These are phyloP conservation scores for Epichloe sylvatica DNA, from an alignment of 2,329 filamentous ascomycete species.

Conservation along the genomic window DNA sequence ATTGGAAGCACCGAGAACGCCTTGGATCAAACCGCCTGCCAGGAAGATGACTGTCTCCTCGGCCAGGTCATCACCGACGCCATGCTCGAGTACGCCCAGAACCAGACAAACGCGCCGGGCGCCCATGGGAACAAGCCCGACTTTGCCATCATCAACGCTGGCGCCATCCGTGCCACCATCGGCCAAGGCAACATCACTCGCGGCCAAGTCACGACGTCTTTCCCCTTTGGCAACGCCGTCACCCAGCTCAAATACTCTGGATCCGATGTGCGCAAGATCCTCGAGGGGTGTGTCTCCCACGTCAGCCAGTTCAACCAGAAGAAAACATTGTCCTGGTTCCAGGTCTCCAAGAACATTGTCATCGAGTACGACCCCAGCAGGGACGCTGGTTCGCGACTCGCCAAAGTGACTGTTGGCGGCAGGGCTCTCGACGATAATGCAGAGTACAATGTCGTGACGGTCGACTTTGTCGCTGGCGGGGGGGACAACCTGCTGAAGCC, in stretches of 20 bases:
- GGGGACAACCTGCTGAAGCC: slow-evolving; percentile 47
- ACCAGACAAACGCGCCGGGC: slow-evolving; percentile 22
- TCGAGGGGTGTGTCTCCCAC: slow-evolving; percentile 44
- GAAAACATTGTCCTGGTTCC: slow-evolving; percentile 43
- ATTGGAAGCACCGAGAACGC: slow-evolving; percentile 28
- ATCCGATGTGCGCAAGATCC: slow-evolving; percentile 37
- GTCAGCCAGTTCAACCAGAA: slow-evolving; percentile 41
- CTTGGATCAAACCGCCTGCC: slow-evolving; percentile 46
- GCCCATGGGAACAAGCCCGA: slow-evolving; percentile 23
- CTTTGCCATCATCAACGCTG: slow-evolving; percentile 50
- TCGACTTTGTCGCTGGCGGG: slow-evolving; percentile 48
- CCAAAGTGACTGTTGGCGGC: slow-evolving; percentile 36
- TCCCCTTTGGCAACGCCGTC: slow-evolving; percentile 52
- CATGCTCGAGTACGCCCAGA: slow-evolving; percentile 45
- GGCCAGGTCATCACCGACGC: slow-evolving; percentile 44
- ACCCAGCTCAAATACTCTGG: slow-evolving; percentile 43
- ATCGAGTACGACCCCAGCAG: slow-evolving; percentile 43
- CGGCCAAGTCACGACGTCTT: slow-evolving; percentile 48
- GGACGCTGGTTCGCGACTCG: slow-evolving; percentile 34
- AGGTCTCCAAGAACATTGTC: slow-evolving; percentile 42
- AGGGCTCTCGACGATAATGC: slow-evolving; percentile 29
- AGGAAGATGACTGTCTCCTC: slow-evolving; percentile 42
- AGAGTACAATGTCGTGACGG: slow-evolving; percentile 44
- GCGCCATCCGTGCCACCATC: slow-evolving; percentile 50
- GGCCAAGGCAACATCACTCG: slow-evolving; percentile 47